Conservation (phyloP, 78 protist species). For the Tieghemostelium lacteum region DNA sequence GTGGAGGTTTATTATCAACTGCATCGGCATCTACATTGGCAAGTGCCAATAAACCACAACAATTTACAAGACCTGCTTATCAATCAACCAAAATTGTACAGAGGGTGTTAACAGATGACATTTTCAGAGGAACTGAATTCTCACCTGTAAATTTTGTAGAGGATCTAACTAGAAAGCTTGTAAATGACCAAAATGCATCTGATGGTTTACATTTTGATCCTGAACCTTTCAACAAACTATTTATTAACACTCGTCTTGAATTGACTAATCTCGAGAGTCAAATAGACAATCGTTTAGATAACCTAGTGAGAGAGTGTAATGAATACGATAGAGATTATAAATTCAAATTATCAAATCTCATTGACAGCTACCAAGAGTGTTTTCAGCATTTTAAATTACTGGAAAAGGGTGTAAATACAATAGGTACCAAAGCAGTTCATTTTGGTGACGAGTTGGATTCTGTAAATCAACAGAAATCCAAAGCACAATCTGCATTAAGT, state of each 20-base stretch:
- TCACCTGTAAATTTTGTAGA: slow-evolving; percentile 41
- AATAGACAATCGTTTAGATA: slow-evolving; percentile 31
- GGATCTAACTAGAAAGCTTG: slow-evolving; percentile 48
- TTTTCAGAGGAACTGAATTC: slow-evolving; percentile 62
- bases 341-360: slow-evolving; percentile 19
- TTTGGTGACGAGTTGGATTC: slow-evolving; percentile 74
- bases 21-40: neutral
- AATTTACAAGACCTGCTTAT: neutral
- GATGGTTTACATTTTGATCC: slow-evolving; percentile 71
- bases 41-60: neutral
- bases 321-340: slow-evolving; percentile 27
- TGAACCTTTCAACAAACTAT: slow-evolving; percentile 47
- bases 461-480: slow-evolving; percentile 52
- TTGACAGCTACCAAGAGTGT: slow-evolving; percentile 35
- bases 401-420: slow-evolving; percentile 66
- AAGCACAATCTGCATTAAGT: slow-evolving; percentile 68
- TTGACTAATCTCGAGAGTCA: slow-evolving; percentile 49
- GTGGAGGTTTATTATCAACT: neutral
- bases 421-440: slow-evolving; percentile 70
- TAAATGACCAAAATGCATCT: slow-evolving; percentile 38
- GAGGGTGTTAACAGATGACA: slow-evolving; percentile 35
- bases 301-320: slow-evolving; percentile 53
- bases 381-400: slow-evolving; percentile 58
- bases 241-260: slow-evolving; percentile 46
- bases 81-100: slow-evolving; percentile 6